These are phyloP conservation scores for Ascodesmis nigricans DNA, from an alignment of 495 filamentous ascomycete species.

Conservation along the genomic window DNA sequence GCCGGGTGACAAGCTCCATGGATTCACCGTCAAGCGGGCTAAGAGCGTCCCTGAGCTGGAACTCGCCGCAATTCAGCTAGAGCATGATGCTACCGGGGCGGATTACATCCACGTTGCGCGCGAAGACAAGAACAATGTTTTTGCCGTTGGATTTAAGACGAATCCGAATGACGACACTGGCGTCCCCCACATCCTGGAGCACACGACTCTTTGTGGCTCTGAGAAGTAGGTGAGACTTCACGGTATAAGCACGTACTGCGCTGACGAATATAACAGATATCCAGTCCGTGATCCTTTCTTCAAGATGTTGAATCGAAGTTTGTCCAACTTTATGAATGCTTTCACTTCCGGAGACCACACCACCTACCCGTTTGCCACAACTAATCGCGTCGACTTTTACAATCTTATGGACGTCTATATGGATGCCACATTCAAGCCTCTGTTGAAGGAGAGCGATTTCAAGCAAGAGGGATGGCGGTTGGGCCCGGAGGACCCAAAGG, in stretches of 20 bases:
- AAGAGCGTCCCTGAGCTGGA: slow-evolving; percentile 90
- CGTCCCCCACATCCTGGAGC: slow-evolving; percentile 90
- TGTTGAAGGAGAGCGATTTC: slow-evolving; percentile 80
- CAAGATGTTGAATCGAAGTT: slow-evolving; percentile 93
- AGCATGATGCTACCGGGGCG: slow-evolving; percentile 81
- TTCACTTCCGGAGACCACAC: slow-evolving; percentile 92
- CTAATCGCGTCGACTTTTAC: slow-evolving; percentile 84
- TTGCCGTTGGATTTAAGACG: slow-evolving; percentile 96
- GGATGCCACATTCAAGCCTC: slow-evolving; percentile 73
- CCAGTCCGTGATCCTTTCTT: slow-evolving; percentile 96
- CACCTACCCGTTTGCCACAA: slow-evolving; percentile 95
- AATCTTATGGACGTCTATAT: slow-evolving; percentile 94
- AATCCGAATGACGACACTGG: slow-evolving; percentile 93
- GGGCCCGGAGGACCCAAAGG: slow-evolving; percentile 66
- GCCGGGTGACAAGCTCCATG: slow-evolving; percentile 66
- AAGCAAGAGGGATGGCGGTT: slow-evolving; percentile 91
- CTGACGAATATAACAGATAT: slow-evolving; percentile 33
- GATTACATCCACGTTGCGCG: slow-evolving; percentile 87
- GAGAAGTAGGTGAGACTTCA: slow-evolving; percentile 83
- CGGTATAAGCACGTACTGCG: too few relatives aligned
- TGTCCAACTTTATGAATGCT: slow-evolving; percentile 99
- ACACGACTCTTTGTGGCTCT: slow-evolving; percentile 91
- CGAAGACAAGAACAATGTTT: slow-evolving; percentile 96
- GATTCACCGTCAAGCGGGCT: slow-evolving; percentile 68
- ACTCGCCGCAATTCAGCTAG: slow-evolving; percentile 67